Percentiles rank a stretch among this genome's conserved stretches.
Conservation (phyloP, 1,139 yeast genomes). For the Scheffersomyces quercinus region DNA sequence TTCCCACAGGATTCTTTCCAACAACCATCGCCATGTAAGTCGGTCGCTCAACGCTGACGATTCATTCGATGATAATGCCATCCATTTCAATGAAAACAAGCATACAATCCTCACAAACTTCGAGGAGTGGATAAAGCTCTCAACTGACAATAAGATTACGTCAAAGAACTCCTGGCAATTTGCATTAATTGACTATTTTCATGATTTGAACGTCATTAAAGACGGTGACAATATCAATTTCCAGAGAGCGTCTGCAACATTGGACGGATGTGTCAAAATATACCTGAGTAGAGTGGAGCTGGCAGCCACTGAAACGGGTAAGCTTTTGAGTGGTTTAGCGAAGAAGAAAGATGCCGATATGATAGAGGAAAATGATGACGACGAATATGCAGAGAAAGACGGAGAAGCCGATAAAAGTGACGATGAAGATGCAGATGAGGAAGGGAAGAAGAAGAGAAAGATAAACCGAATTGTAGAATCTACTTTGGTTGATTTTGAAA, state of each 20-base stretch:
- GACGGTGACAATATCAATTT: conserved; percentile 69
- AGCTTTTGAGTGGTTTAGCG: conserved; percentile 72
- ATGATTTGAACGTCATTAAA: conserved; percentile 60
- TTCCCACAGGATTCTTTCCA: conserved; percentile 16
- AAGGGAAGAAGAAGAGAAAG: conserved; percentile 32
- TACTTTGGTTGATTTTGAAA: conserved; percentile 54
- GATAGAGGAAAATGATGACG: conserved; percentile 22
- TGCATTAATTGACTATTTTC: conserved; percentile 85
- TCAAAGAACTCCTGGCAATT: conserved; percentile 76
- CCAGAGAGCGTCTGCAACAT: conserved; percentile 75
- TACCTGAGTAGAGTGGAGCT: conserved; percentile 88
- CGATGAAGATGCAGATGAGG: conserved; percentile 14
- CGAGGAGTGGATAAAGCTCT: conserved; percentile 87
- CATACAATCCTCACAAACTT: conserved; percentile 59
- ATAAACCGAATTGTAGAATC: conserved; percentile 44
- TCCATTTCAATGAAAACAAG: conserved; percentile 45
- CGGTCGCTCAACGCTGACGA: conserved; percentile 11
- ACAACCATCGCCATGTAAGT: conserved; percentile 18
- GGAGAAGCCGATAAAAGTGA: conserved; percentile 18
- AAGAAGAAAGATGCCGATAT: conserved; percentile 16
- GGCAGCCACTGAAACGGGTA: conserved; percentile 88
- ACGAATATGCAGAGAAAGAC: conserved; percentile 20
- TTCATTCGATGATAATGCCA: conserved; percentile 41
- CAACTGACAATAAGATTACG: conserved; percentile 83
- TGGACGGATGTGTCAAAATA: conserved; percentile 85